Evolutionary conservation across 2,329 filamentous ascomycete genomes (phyloP).

Genomic region (Amauroascus niger): DNA sequence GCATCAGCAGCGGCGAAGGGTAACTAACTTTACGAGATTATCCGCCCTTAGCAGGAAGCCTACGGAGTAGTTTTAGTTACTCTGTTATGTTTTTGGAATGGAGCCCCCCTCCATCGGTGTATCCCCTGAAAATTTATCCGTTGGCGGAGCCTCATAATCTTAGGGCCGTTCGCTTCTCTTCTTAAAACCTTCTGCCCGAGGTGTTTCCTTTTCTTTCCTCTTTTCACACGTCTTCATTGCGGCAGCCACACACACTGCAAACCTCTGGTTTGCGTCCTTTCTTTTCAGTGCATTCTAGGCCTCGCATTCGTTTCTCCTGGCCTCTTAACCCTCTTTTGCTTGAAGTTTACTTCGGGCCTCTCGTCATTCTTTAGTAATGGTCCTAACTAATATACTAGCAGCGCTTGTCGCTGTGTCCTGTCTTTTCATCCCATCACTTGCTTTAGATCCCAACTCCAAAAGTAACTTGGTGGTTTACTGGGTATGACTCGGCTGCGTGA

Average conservation of each 20-base stretch:
- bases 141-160: background rate
- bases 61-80: too few species aligned
- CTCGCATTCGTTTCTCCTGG: constrained; percentile 28
- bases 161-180: background rate
- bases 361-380: constrained; percentile 25
- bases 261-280: constrained; percentile 47
- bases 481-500: constrained; percentile 25
- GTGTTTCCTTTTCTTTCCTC: background rate
- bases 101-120: constrained; percentile 1
- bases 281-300: constrained; percentile 32
- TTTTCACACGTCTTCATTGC: constrained; percentile 1
- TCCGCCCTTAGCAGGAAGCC: background rate
- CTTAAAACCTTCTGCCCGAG: background rate
- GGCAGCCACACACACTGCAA: constrained; percentile 9
- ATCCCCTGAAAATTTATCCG: constrained; percentile 4
- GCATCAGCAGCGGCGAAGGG: too few species aligned
- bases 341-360: background rate
- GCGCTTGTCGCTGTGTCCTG: constrained; percentile 29
- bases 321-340: constrained; percentile 22
- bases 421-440: constrained; percentile 26
- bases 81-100: too few species aligned
- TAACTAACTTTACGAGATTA: background rate
- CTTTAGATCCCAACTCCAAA: constrained; percentile 35
- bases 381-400: constrained; percentile 26
- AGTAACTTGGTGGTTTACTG: constrained; percentile 47